Base-by-base conservation (phyloP, 1,139 yeast species). In the Diutina mesorugosa region DNA sequence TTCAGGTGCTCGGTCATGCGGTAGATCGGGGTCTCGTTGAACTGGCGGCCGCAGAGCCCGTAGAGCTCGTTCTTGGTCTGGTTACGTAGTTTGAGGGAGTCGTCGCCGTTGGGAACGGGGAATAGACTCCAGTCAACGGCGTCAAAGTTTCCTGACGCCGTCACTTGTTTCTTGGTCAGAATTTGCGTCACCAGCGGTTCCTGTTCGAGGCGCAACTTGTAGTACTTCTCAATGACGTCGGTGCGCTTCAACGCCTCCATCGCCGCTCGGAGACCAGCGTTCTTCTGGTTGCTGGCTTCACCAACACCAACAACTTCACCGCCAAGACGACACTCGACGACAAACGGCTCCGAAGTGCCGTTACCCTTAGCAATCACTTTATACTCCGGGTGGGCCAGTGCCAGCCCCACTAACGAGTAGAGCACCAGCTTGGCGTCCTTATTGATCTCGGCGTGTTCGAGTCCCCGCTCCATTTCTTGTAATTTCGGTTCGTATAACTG, bases 391-490 rank as follows among this genome's bases (percentile, higher is more conserved):
- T 83, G 84, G 58, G 78, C 70, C 4, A 81, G 78, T 0, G 93
- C 91, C 51, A 84, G 79, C 0, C 97, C 97, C 56, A 93, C 83
- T 56, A 86, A 72, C 1, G 91, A 83, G 65, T 93, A 91, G 18
- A 93, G 72, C 60, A 84, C 85, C 18, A 84, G 79, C 64, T 93
- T 93, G n/a, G 95, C 89, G 56, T 80, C 79, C 59, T 74, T 77
- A 62, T 84, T 76, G 30, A 61, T 54, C 55, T 50, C 45, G 3
- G 47, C 12, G 18, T n/a, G 14, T 6, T 10, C 35, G 26, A 26
- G 6, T 12, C 14, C 21, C 6, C 18, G 21, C 9, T 46, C 32
- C 51, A 21, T 21, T 14, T n/a, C 46, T 14, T 9, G 21, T 3
- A 51, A 2, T n/a, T 21, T 51, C 10, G 5, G 8, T 8, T 21